A percentile compares a stretch with the other conserved stretches of the same genome.
Conservation (phyloP, 2,329 filamentous ascomycete genomes). For the Lachnellula hyalina region DNA sequence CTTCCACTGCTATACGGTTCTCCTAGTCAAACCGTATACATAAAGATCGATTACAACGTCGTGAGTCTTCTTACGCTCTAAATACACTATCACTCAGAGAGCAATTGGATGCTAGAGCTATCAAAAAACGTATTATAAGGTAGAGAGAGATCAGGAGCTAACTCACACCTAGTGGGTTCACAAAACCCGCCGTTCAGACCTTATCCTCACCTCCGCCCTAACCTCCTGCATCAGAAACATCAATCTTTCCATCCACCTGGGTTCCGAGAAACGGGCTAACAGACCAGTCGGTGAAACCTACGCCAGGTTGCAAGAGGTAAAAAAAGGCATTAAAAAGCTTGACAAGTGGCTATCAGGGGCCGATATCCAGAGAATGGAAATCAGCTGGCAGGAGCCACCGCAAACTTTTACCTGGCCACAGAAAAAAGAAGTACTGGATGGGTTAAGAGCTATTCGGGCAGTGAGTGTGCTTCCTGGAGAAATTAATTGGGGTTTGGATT, state of each 20-base stretch:
- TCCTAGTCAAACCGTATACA: slow-evolving; percentile 16
- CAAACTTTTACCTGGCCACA: slow-evolving; percentile 27
- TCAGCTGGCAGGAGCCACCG: slow-evolving; percentile 27
- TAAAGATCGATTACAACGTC: slow-evolving; percentile 25
- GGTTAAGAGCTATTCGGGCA: slow-evolving; percentile 18
- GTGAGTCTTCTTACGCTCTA: background rate
- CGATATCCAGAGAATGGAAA: slow-evolving; percentile 19
- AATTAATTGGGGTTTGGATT: slow-evolving; percentile 27
- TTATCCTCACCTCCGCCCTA: slow-evolving; percentile 20
- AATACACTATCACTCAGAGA: too few species aligned
- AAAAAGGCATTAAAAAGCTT: slow-evolving; percentile 24
- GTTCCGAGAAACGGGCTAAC: slow-evolving; percentile 30
- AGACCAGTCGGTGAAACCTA: slow-evolving; percentile 31
- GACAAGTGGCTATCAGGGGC: slow-evolving; percentile 24
- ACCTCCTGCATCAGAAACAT: slow-evolving; percentile 23
- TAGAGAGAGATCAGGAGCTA: background rate
- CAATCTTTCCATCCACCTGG: slow-evolving; percentile 22
- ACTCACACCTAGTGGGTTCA: slow-evolving; percentile 17
- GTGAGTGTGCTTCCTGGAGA: slow-evolving; percentile 19
- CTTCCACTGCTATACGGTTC: slow-evolving; percentile 25
- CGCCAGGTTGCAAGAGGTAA: slow-evolving; percentile 17
- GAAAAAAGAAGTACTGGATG: slow-evolving; percentile 25
- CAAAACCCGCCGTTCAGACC: slow-evolving; percentile 21
- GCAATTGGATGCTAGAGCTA: too few species aligned
- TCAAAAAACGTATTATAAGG: background rate